These are phyloP conservation scores for Rhodotorula sp. DNA, from an alignment of 1,284 basidiomycete species.

Conservation along the genomic window DNA sequence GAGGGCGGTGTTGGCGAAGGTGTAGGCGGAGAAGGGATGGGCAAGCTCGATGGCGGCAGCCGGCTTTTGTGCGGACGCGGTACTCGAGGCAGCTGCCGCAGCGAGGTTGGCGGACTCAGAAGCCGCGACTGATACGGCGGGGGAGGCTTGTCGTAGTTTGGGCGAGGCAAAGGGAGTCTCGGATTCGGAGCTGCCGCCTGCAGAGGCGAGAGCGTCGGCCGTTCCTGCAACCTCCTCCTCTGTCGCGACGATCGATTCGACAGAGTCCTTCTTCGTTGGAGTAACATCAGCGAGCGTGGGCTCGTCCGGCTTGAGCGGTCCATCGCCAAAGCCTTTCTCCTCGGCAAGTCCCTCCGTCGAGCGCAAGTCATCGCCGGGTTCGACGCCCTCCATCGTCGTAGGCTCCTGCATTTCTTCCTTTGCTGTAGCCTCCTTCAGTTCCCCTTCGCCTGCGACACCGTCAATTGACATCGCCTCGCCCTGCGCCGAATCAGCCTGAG, in stretches of 20 bases:
- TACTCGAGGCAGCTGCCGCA: background rate
- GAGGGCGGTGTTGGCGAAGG: constrained; percentile 27
- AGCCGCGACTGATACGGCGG: constrained; percentile 11
- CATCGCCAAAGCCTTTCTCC: background rate
- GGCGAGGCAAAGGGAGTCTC: constrained; percentile 10
- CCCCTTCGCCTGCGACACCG: too few species aligned
- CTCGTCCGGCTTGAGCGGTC: background rate
- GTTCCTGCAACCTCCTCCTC: background rate
- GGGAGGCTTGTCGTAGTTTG: constrained; percentile 10
- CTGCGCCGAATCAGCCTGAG: background rate
- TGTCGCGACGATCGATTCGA: background rate
- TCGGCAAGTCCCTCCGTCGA: background rate
- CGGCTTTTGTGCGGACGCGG: background rate
- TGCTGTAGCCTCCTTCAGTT: too few species aligned
- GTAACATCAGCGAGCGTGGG: too few species aligned
- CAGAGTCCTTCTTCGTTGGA: background rate
- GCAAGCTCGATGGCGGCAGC: constrained; percentile 5
- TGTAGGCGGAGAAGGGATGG: constrained; percentile 18
- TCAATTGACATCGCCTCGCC: too few species aligned
- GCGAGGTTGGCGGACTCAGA: constrained; percentile 7
- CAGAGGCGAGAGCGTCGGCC: background rate
- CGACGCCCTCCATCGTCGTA: background rate
- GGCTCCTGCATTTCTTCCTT: too few species aligned
- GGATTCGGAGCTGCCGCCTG: background rate
- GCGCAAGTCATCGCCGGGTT: background rate